Evolutionary conservation across 306 rosid species (phyloP), one percentile per base, ranked within the genome.

Genomic region (Prunus campanulata): DNA sequence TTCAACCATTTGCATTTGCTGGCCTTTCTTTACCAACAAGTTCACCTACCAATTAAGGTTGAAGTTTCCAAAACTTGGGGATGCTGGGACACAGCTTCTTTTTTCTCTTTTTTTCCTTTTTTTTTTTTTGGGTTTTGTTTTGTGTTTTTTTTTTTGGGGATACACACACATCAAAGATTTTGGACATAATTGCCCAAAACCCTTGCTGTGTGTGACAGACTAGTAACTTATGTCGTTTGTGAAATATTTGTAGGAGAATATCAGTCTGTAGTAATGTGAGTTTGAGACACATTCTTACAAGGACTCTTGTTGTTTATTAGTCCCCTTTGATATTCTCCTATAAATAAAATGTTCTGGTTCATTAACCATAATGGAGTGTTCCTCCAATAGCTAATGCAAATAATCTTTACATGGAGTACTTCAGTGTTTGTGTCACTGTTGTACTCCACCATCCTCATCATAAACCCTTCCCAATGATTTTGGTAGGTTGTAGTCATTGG

Each of bases 391-490:
- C 69, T 35, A 64, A 64, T 16, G 69, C 49, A 64, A 14, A 64
- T 39, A 39, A 63, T 12, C 44, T 63, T 15, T 64, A 13, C 2
- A n/a, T 35, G 69, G 69, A 64, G 69, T 35, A 30, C 3, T n/a
- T 64, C 48, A 64, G 25, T 39, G 44, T 39, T 7, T 14, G 68
- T 30, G 6, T 63, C 42, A 30, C 68, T 30, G 46, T 10, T 25
- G 16, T 63, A 30, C 68, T 63, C 68, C 46, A 63, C 68, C 16
- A 63, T 16, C 3, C 68, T 11, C 68, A 63, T 63, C 68, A 63
- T 63, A 30, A 18, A 63, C 68, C 68, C 20, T 29, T 30, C 68
- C 20, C 68, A 30, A 64, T 16, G 49, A 64, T 6, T 64, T 9
- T 7, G 7, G 5, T 64, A 64, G 25, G 14, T 32, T 32, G 25